Percentiles rank a stretch among this genome's conserved stretches.
These are phyloP conservation scores for Oryza glumipatula DNA, from an alignment of 176 grass and related monocot species.

Conservation along the genomic window DNA sequence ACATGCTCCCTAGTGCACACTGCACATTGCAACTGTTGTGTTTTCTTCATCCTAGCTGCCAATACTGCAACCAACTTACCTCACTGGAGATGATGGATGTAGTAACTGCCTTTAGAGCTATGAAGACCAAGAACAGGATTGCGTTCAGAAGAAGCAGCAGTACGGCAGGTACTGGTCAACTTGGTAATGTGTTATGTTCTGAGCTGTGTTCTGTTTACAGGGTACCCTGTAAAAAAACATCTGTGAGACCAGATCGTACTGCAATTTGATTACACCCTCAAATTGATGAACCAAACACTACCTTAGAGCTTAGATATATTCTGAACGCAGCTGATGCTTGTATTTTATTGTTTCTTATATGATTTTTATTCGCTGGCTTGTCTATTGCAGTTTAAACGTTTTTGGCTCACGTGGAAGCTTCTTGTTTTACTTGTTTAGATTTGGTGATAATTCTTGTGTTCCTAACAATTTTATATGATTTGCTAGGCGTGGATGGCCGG, in stretches of 20 bases:
- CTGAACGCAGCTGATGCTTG: background rate
- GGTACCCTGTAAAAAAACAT: background rate
- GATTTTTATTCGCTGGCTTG: background rate
- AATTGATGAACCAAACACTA: background rate
- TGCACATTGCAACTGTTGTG: background rate
- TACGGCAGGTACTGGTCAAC: background rate
- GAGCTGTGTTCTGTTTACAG: background rate
- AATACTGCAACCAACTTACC: background rate
- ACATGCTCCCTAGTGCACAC: background rate
- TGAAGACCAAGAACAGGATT: background rate
- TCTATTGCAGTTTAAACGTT: constrained; percentile 12
- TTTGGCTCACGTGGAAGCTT: background rate
- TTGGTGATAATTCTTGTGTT: constrained; percentile 17
- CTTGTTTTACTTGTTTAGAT: background rate
- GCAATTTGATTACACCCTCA: background rate
- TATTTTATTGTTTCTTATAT: background rate
- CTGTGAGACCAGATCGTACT: background rate
- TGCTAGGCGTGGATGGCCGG: constrained; percentile 75
- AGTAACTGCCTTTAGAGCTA: background rate
- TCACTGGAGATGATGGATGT: background rate
- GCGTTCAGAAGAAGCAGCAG: background rate
- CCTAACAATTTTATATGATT: constrained; percentile 20
- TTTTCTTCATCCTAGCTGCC: background rate
- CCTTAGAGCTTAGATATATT: background rate
- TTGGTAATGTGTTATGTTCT: background rate